phyloP scores from a whole-genome alignment of 192 early-diverging fungal species.

The Coemansia sp. region DNA sequence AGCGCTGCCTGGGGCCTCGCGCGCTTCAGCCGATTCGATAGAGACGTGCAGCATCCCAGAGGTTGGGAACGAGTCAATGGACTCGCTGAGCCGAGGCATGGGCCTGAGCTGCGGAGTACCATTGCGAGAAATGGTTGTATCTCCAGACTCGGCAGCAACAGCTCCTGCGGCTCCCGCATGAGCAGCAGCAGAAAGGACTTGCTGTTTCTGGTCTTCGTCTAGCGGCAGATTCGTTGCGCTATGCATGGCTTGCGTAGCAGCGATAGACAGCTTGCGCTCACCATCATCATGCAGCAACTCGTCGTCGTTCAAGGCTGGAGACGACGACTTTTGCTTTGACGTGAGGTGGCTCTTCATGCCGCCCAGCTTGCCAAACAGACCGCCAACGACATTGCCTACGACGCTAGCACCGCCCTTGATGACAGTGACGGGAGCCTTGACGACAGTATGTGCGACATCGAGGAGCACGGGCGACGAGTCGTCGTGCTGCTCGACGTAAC shows the following conservation, averaged over 20 bases:
- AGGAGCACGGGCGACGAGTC: conserved; percentile 58
- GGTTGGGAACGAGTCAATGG: conserved; percentile 33
- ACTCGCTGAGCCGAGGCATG: conserved; percentile 31
- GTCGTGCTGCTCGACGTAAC: conserved; percentile 60
- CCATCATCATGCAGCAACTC: not conserved
- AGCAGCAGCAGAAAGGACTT: too few species aligned
- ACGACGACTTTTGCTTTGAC: not conserved
- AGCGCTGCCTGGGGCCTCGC: conserved; percentile 1
- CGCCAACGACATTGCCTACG: conserved; percentile 53
- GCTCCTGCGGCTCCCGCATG: too few species aligned
- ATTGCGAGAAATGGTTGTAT: conserved; percentile 5
- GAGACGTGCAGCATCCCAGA: conserved; percentile 28
- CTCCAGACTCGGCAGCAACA: not conserved
- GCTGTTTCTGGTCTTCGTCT: conserved; percentile 16
- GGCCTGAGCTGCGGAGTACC: conserved; percentile 8
- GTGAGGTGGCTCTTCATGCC: conserved; percentile 35
- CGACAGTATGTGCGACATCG: conserved; percentile 59
- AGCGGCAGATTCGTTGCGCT: conserved; percentile 44
- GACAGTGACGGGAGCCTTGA: conserved; percentile 62
- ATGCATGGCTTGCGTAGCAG: conserved; percentile 30
- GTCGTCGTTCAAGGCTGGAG: not conserved
- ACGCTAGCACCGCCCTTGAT: conserved; percentile 60
- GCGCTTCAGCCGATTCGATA: conserved; percentile 34
- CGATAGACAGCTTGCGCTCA: conserved; percentile 23
- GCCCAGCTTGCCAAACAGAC: conserved; percentile 44